A percentile compares a stretch with the other conserved stretches of the same genome.
Conservation (phyloP, 2,329 filamentous ascomycete species). For the Microsporum audouinii region DNA sequence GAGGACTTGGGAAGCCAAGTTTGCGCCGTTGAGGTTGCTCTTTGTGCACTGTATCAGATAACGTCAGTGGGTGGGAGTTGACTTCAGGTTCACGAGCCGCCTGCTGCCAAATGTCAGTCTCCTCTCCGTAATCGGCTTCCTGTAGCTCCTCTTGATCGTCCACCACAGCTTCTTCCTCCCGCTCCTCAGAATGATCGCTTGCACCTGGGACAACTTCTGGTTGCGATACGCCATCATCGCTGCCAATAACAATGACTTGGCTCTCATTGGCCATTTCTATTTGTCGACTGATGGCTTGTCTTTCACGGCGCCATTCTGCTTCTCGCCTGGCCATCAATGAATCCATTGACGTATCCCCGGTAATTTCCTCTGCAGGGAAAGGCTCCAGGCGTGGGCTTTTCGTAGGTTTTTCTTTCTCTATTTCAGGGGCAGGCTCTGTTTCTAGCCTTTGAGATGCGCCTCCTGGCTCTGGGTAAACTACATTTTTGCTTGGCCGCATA, state of each 20-base stretch:
- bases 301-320: conserved; percentile 36
- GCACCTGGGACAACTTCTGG: not conserved
- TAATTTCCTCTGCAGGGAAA: conserved; percentile 3
- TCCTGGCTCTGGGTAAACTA: conserved; percentile 2
- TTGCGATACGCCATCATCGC: conserved; percentile 23
- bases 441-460: not conserved
- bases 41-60: not conserved
- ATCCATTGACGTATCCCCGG: conserved; percentile 5
- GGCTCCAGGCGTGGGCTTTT: not conserved
- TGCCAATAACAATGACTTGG: conserved; percentile 36
- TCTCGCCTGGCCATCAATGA: conserved; percentile 24
- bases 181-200: not conserved
- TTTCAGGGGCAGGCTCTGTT: not conserved
- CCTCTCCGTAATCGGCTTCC: conserved; percentile 23
- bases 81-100: conserved; percentile 22
- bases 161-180: conserved; percentile 6
- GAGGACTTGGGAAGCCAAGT: conserved; percentile 1
- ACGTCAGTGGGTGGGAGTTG: not conserved
- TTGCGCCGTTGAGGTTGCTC: conserved; percentile 8
- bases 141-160: conserved; percentile 10
- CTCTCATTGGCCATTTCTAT: conserved; percentile 34
- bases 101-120: conserved; percentile 34
- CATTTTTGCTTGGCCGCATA: not conserved
- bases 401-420: not conserved
- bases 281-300: conserved; percentile 34